Base-by-base conservation (phyloP, 108 stramenopile genomes). In the Nitzschia sp. region DNA sequence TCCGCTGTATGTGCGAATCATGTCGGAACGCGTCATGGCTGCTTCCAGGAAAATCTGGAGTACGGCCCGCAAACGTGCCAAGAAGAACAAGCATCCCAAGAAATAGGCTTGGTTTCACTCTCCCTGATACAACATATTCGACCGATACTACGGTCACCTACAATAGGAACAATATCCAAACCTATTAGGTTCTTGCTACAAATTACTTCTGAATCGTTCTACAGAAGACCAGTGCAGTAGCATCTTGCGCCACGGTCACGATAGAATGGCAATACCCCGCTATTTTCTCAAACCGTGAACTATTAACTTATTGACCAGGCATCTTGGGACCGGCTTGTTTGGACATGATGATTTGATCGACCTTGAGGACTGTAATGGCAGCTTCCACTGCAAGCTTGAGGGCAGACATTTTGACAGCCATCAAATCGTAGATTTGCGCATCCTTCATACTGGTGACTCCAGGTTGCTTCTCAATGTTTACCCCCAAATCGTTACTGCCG, bases 331-430 rank as follows among this genome's bases (percentile, higher is more conserved):
- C 97, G 20, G 96, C 93, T 46, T 83, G 96, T 74, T 97, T 99
- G 71, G 87, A 81, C 98, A 99, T 99, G 84, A 99, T 98, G 74
- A 99, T 98, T 77, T 98, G 97, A 82, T 99, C 97, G 12, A 98
- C 93, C 69, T 89, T 87, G 44, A 99, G 80, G 40, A 99, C 93
- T 9, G 98, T 99, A 51, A 95, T 78, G 2, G 96, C 95, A 8
- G 96, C 97, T 75, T 99, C 98, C 44, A 97, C 81, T 34, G 97
- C 95, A 50, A 98, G 83, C 34, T 95, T 86, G 57, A 99, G 81
- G 10, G 98, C 98, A 10, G 81, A 81, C 51, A 63, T 64, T 85
- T 99, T 99, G 43, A 92, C 86, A 12, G 69, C 53, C 64, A 86
- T 70, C 64, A 95, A 72, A 79, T 99, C 98, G 39, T 80, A 67